Evolutionary conservation across 176 grass and related monocot genomes (phyloP).

Genomic region (Elymus sibiricus): DNA sequence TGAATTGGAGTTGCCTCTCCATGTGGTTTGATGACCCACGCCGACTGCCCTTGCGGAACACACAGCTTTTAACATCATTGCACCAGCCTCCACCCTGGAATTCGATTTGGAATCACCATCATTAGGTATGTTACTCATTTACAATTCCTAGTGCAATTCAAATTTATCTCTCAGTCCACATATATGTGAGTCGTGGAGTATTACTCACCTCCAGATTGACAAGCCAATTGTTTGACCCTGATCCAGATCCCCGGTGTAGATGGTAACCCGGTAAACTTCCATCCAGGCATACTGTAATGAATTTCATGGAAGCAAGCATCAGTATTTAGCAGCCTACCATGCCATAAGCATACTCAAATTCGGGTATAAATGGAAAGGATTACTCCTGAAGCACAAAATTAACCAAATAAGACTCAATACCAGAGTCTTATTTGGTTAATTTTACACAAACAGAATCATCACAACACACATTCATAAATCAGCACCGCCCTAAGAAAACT

Average conservation of each 20-base stretch:
- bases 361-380: background rate
- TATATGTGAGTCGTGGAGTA: background rate
- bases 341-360: background rate
- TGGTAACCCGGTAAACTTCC: conserved; percentile 93
- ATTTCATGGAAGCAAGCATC: background rate
- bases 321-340: background rate
- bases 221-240: conserved; percentile 88
- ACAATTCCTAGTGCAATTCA: background rate
- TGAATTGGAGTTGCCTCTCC: conserved; percentile 66
- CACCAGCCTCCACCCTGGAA: conserved; percentile 95
- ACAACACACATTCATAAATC: background rate
- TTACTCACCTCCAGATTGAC: conserved; percentile 80
- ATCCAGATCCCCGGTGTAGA: conserved; percentile 81
- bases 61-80: conserved; percentile 55
- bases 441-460: background rate
- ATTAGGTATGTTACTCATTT: background rate
- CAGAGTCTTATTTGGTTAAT: background rate
- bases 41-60: conserved; percentile 53
- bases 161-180: background rate
- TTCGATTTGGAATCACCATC: conserved; percentile 17
- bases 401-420: too few species aligned
- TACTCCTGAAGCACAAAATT: background rate
- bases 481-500: background rate
- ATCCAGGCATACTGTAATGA: conserved; percentile 88
- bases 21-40: conserved; percentile 82